These are phyloP conservation scores for Fusarium hostae DNA, from an alignment of 2,329 filamentous ascomycete genomes.

Conservation along the genomic window DNA sequence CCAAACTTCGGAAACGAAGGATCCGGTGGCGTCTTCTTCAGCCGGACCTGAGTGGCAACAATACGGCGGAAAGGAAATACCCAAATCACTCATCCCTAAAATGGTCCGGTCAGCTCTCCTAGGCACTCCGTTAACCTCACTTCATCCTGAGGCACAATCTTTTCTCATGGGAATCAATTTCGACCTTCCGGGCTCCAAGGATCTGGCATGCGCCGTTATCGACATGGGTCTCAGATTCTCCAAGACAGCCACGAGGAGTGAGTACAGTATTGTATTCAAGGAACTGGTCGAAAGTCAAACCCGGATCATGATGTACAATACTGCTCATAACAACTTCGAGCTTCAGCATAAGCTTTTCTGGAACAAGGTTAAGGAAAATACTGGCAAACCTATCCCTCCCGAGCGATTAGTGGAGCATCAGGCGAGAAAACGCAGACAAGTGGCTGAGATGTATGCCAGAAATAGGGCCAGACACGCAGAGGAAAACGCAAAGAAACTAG, in stretches of 20 bases:
- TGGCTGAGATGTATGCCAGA: conserved; percentile 3
- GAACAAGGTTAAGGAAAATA: conserved; percentile 14
- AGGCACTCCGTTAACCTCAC: not conserved
- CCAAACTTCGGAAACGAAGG: not conserved
- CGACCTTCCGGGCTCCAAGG: not conserved
- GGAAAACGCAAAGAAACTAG: conserved; percentile 5
- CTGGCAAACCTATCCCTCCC: conserved; percentile 23
- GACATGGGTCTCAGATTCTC: conserved; percentile 34
- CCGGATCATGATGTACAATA: conserved; percentile 14
- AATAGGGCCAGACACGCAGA: conserved; percentile 6
- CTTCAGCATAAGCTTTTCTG: conserved; percentile 29
- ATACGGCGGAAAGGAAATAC: not conserved
- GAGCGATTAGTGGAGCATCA: conserved; percentile 9
- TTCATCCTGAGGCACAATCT: conserved; percentile 22
- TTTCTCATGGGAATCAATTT: conserved; percentile 25
- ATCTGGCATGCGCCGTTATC: conserved; percentile 24
- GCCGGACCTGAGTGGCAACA: conserved; percentile 15
- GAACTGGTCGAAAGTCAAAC: not conserved
- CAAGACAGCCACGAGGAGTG: conserved; percentile 23
- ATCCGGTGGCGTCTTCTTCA: not conserved
- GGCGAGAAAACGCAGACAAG: not conserved
- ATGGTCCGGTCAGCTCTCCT: conserved; percentile 4
- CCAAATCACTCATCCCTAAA: conserved; percentile 17
- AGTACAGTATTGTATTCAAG: conserved; percentile 33
- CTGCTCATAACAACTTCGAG: conserved; percentile 1